Conservation (phyloP, 805 yeast genomes). For the Metschnikowia hibisci region DNA sequence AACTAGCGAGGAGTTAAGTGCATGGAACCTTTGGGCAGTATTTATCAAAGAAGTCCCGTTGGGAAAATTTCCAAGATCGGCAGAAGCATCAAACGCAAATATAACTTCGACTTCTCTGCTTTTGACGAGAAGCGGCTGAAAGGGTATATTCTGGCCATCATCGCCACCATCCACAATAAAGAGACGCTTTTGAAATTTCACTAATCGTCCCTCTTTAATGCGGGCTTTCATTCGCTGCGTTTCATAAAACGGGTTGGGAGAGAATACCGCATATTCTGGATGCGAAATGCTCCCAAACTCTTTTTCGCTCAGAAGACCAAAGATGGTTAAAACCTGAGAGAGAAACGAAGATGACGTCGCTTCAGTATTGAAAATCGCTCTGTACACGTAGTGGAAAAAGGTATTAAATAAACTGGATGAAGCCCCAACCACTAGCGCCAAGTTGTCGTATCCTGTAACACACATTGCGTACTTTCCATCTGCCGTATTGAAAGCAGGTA, state of each 20-base stretch:
- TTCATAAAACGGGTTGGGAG: conserved; percentile 59
- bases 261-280: conserved; percentile 56
- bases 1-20: conserved; percentile 6
- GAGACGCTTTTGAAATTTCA: conserved; percentile 18
- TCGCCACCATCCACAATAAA: conserved; percentile 48
- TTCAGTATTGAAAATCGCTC: conserved; percentile 23
- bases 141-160: conserved; percentile 47
- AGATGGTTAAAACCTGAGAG: conserved; percentile 12
- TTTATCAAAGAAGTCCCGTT: conserved; percentile 51
- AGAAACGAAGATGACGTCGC: conserved; percentile 9
- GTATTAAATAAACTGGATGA: conserved; percentile 59
- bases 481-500: conserved; percentile 24
- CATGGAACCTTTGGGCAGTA: conserved; percentile 34
- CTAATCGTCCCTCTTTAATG: conserved; percentile 16
- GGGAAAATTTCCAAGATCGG: conserved; percentile 53
- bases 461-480: conserved; percentile 35
- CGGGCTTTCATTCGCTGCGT: neutral
- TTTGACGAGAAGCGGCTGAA: conserved; percentile 39
- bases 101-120: conserved; percentile 37
- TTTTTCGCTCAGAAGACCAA: conserved; percentile 11
- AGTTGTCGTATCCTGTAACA: conserved; percentile 51
- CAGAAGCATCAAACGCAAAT: conserved; percentile 43
- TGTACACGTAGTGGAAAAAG: conserved; percentile 46
- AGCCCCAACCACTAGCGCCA: conserved; percentile 58
- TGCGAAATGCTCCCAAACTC: conserved; percentile 34